These are phyloP conservation scores for Phyllosticta citrichinensis DNA, from an alignment of 2,329 filamentous ascomycete species.

Conservation along the genomic window DNA sequence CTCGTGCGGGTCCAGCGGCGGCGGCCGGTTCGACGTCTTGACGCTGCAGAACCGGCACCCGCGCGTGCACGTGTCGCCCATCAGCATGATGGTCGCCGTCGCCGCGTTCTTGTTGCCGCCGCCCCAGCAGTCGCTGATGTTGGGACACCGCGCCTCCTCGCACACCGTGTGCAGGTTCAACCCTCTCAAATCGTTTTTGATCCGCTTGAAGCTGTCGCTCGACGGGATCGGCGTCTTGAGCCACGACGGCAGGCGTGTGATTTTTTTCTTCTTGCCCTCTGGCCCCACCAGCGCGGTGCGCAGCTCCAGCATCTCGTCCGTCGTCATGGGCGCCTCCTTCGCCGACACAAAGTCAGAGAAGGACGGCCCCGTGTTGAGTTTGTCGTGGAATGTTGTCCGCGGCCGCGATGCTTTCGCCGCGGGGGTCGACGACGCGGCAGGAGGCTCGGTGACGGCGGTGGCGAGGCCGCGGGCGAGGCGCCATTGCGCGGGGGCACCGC, in stretches of 20 bases:
- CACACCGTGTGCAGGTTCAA: slow-evolving; percentile 91
- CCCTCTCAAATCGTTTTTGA: slow-evolving; percentile 86
- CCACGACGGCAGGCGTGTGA: slow-evolving; percentile 78
- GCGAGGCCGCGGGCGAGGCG: slow-evolving; percentile 1
- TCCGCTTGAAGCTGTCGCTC: slow-evolving; percentile 81
- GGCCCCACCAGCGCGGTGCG: slow-evolving; percentile 53
- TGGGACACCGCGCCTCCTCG: slow-evolving; percentile 93
- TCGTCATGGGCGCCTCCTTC: slow-evolving; percentile 29
- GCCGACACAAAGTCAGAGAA: slow-evolving; percentile 53
- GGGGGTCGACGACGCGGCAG: background rate
- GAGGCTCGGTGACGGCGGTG: slow-evolving; percentile 5
- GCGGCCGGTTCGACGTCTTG: slow-evolving; percentile 68
- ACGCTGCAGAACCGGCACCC: slow-evolving; percentile 96
- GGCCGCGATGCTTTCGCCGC: slow-evolving; percentile 27
- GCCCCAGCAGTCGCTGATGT: slow-evolving; percentile 97
- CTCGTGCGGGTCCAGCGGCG: slow-evolving; percentile 87
- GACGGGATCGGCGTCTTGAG: slow-evolving; percentile 90
- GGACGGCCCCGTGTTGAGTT: slow-evolving; percentile 53
- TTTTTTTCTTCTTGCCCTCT: slow-evolving; percentile 52
- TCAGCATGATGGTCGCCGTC: slow-evolving; percentile 97
- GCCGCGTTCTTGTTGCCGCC: slow-evolving; percentile 79
- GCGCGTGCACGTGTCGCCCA: slow-evolving; percentile 96
- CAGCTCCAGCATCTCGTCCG: slow-evolving; percentile 48
- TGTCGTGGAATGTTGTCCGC: slow-evolving; percentile 49
- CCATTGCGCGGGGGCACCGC: background rate